Evolutionary conservation across 2,329 filamentous ascomycete species (phyloP), one percentile per base, ranked within the genome.

Genomic region (Scedosporium minutisporum): DNA sequence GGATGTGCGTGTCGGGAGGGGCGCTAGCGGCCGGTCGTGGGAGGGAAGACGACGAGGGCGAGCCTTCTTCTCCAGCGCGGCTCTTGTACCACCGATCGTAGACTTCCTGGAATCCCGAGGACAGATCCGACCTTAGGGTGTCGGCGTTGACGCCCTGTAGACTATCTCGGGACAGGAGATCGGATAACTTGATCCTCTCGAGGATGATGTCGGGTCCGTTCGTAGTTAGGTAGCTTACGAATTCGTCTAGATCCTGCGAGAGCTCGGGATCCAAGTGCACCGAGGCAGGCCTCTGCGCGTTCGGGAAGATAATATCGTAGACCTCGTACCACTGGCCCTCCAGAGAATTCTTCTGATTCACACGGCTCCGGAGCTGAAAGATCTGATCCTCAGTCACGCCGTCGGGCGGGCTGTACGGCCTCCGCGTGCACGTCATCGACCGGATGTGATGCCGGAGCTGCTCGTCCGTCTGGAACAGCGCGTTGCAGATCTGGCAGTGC

Each of bases 311-410:
- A 18, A 67, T 65, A 1, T 65, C 61, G 60, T 64, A 70, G 6
- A 69, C 67, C 6, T 64, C 63, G 18, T 64, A 69, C 68, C 68
- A 70, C 55, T 69, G 68, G 12, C 67, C 65, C 41, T 51, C 65
- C 29, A 61, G 63, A 10, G 48, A 62, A 38, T 65, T 67, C 21
- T 65, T 69, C 16, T 68, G 66, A 12, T 65, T 67, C 7, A 66
- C 67, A 0, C 64, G 62, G 3, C 65, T 65, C 14, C 65, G 63
- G 16, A 68, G 63, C 27, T 62, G 63, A 10, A 65, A 64, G 0
- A 66, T 66, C 23, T 67, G 66, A 6, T 65, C 63, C n/a, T 67
- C 65, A 0, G 65, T 65, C 29, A 68, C 66, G 6, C 67, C 67
- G 4, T 65, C 64, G 3, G 66, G 65, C 23, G 60, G 62, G 18